Evolutionary conservation across 805 yeast species (phyloP).

Genomic region (Pichia scutulata): DNA sequence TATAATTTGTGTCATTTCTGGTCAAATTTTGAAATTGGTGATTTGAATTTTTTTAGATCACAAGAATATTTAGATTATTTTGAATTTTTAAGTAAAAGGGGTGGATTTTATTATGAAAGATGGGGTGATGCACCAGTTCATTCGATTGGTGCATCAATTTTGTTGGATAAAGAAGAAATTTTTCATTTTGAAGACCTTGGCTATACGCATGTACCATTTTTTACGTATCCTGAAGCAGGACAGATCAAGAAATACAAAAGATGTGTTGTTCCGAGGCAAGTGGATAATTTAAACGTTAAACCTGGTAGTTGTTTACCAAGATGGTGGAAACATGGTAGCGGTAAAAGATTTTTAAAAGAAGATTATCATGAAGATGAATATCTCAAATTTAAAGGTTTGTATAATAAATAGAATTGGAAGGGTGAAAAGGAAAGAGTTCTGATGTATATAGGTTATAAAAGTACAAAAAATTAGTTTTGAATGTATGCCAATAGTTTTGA

Average conservation of each 20-base stretch:
- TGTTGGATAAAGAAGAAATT: constrained; percentile 52
- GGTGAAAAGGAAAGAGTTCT: background rate
- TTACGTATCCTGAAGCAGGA: constrained; percentile 49
- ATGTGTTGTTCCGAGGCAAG: constrained; percentile 41
- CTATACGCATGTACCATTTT: constrained; percentile 65
- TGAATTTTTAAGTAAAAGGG: constrained; percentile 53
- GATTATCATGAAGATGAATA: constrained; percentile 26
- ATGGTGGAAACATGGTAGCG: constrained; percentile 72
- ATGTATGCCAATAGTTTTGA: background rate
- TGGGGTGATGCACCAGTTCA: constrained; percentile 98
- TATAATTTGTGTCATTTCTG: constrained; percentile 82
- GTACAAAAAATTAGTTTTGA: background rate
- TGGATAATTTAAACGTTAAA: constrained; percentile 33
- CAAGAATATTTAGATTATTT: constrained; percentile 56
- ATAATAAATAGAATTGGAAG: background rate
- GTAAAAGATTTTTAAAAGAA: constrained; percentile 49
- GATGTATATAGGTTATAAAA: background rate
- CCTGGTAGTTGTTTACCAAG: constrained; percentile 57
- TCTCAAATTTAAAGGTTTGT: constrained; percentile 2
- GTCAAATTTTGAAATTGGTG: constrained; percentile 80
- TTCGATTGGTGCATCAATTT: constrained; percentile 55
- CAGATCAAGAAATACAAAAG: constrained; percentile 44
- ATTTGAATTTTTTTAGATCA: constrained; percentile 61
- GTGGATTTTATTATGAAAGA: constrained; percentile 79
- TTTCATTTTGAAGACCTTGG: constrained; percentile 81